These are phyloP conservation scores for Penicillium sp. DNA, from an alignment of 2,329 filamentous ascomycete species.

Conservation along the genomic window DNA sequence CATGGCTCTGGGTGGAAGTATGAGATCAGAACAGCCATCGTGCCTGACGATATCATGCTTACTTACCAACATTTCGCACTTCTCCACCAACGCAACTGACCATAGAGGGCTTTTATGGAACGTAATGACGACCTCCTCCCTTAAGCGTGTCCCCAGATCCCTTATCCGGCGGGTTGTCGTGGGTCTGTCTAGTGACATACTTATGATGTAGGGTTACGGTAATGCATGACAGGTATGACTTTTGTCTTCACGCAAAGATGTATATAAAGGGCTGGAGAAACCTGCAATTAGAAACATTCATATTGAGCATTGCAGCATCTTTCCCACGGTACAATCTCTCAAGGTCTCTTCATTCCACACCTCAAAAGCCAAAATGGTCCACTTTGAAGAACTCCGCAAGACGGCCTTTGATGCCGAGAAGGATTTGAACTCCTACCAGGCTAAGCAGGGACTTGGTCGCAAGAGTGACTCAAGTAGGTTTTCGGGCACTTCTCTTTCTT, in stretches of 20 bases:
- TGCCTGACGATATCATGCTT: too few relatives aligned
- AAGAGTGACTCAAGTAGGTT: constrained; percentile 38
- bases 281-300: not conserved
- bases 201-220: constrained; percentile 35
- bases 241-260: not conserved
- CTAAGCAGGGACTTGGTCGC: constrained; percentile 34
- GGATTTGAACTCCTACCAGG: constrained; percentile 37
- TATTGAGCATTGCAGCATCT: not conserved
- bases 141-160: not conserved
- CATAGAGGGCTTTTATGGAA: too few relatives aligned
- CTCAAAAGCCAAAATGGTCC: constrained; percentile 2
- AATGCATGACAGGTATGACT: constrained; percentile 3
- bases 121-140: not conserved
- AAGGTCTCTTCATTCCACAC: not conserved
- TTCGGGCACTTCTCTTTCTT: not conserved
- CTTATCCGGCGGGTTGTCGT: not conserved
- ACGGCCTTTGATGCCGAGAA: constrained; percentile 31
- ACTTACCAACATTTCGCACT: too few relatives aligned
- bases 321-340: not conserved
- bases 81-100: too few relatives aligned
- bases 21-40: constrained; percentile 16
- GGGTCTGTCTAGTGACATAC: constrained; percentile 21
- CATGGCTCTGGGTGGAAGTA: constrained; percentile 4
- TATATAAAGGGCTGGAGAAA: not conserved
- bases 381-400: constrained; percentile 21